These are phyloP conservation scores for Boletus rubescentipes DNA, from an alignment of 768 basidiomycete species.

Conservation along the genomic window DNA sequence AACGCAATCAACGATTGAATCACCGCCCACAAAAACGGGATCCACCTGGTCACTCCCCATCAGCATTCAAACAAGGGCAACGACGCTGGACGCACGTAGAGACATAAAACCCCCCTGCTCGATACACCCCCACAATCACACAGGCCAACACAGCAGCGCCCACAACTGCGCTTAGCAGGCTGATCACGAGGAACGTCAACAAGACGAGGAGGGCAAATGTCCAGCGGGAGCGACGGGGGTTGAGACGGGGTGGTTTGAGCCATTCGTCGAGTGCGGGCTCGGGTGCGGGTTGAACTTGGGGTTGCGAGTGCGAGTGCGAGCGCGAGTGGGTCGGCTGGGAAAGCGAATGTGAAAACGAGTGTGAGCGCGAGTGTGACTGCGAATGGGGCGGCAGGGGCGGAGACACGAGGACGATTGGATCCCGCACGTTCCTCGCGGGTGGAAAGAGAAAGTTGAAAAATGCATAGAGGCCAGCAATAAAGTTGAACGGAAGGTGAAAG, in stretches of 20 bases:
- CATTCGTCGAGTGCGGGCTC: conserved; percentile 2
- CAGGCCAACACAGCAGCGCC: conserved; percentile 40
- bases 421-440: conserved; percentile 21
- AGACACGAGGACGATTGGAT: conserved; percentile 3
- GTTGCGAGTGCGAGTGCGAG: neutral
- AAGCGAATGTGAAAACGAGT: neutral
- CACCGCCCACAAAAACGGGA: conserved; percentile 43
- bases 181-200: conserved; percentile 33
- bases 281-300: neutral
- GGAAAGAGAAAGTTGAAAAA: conserved; percentile 43
- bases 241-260: conserved; percentile 23
- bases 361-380: neutral
- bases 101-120: conserved; percentile 38
- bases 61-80: neutral
- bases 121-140: conserved; percentile 39
- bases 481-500: conserved; percentile 43
- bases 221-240: conserved; percentile 37
- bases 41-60: conserved; percentile 25
- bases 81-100: conserved; percentile 38
- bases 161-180: conserved; percentile 39
- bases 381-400: neutral
- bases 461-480: conserved; percentile 40
- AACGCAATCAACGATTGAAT: conserved; percentile 41
- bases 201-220: conserved; percentile 43
- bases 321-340: neutral